These are phyloP conservation scores for Trypanosoma scelopori DNA, from an alignment of 208 protist genomes.

Conservation along the genomic window DNA sequence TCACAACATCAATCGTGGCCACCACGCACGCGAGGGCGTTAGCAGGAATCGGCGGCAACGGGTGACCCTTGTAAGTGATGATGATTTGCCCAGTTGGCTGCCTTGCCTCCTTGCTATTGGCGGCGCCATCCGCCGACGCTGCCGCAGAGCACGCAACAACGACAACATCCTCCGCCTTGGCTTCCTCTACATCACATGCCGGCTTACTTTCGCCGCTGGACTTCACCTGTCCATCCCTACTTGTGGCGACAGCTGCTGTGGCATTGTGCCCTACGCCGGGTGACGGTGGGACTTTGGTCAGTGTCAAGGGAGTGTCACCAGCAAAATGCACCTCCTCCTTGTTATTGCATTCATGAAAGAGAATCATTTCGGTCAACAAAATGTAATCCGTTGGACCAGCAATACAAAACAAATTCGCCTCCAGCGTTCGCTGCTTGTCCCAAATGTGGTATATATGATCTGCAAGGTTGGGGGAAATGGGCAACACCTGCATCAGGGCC, in stretches of 20 bases:
- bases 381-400: conserved; percentile 64
- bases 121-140: not conserved
- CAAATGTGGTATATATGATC: conserved; percentile 68
- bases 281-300: not conserved
- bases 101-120: conserved; percentile 7
- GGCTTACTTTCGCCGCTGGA: not conserved
- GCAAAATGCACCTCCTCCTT: conserved; percentile 21
- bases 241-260: not conserved
- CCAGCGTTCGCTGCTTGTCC: conserved; percentile 47
- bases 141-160: not conserved
- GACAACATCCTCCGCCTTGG: not conserved
- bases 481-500: conserved; percentile 35
- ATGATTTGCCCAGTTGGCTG: conserved; percentile 29
- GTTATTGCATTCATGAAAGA: conserved; percentile 49
- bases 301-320: conserved; percentile 9
- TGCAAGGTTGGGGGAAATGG: conserved; percentile 53
- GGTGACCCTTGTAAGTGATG: conserved; percentile 33
- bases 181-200: conserved; percentile 8
- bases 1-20: conserved; percentile 68
- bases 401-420: conserved; percentile 60
- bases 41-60: conserved; percentile 45
- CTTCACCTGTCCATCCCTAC: not conserved
- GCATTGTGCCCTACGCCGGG: not conserved
- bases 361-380: conserved; percentile 47
- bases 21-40: conserved; percentile 52